Evolutionary conservation across 2,329 filamentous ascomycete species (phyloP).

Genomic region (Aureobasidium sp.): DNA sequence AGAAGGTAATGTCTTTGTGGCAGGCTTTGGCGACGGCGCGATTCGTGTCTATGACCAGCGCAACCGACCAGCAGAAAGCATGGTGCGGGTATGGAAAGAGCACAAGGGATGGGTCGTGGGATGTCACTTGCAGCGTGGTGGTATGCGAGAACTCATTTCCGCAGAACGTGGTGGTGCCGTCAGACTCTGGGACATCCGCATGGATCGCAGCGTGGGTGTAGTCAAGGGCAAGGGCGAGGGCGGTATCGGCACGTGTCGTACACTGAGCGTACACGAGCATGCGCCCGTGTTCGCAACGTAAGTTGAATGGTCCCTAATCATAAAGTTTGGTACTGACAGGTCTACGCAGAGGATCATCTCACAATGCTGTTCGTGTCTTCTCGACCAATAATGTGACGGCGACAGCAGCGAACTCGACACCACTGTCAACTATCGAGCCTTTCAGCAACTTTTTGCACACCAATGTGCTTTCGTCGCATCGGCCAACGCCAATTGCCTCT

Average conservation of each 20-base stretch:
- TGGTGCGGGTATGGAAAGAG: conserved; percentile 96
- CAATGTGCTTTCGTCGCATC: conserved; percentile 41
- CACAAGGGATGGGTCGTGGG: conserved; percentile 94
- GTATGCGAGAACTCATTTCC: conserved; percentile 81
- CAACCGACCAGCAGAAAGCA: conserved; percentile 68
- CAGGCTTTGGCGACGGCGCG: conserved; percentile 91
- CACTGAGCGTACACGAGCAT: conserved; percentile 89
- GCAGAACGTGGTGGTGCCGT: conserved; percentile 90
- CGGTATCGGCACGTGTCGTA: conserved; percentile 61
- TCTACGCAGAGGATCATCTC: conserved; percentile 17
- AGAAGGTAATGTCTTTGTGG: conserved; percentile 91
- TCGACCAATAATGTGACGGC: conserved; percentile 17
- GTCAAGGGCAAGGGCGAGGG: conserved; percentile 58
- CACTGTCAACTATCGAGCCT: conserved; percentile 78
- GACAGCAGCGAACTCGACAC: conserved; percentile 23
- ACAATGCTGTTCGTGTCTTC: conserved; percentile 19
- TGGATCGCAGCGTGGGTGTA: conserved; percentile 61
- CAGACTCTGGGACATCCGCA: conserved; percentile 91
- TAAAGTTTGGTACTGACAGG: background rate
- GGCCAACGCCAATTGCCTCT: conserved; percentile 72
- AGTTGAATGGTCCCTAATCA: background rate
- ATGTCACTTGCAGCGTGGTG: conserved; percentile 93
- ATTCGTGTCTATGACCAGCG: conserved; percentile 92
- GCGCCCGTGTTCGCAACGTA: conserved; percentile 84
- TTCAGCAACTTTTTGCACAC: conserved; percentile 57